A percentile compares a stretch with the other conserved stretches of the same genome.
phyloP scores from a whole-genome alignment of 2,329 filamentous ascomycete genomes.

The Orbilia javanica region DNA sequence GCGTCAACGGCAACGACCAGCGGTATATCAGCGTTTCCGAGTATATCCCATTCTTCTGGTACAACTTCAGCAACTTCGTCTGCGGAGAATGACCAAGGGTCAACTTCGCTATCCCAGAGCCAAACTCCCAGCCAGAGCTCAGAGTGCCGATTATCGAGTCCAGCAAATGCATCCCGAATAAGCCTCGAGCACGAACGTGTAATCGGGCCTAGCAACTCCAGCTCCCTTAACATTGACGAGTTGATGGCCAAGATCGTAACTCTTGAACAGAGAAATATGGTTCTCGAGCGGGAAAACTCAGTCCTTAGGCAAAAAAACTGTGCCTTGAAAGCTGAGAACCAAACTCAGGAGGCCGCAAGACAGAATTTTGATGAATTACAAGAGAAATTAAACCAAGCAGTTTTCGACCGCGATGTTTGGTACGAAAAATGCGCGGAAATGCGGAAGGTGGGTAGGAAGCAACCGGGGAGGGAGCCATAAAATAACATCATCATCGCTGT shows the following conservation, averaged over 20 bases:
- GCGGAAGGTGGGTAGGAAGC: neutral
- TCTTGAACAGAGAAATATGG: neutral
- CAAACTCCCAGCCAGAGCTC: neutral
- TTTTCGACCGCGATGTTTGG: constrained; percentile 3
- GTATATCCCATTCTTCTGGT: neutral
- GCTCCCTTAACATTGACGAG: neutral
- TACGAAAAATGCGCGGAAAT: neutral
- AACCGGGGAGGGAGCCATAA: neutral
- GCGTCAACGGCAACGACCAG: neutral
- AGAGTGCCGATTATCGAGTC: neutral
- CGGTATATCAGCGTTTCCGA: neutral
- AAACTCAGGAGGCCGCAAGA: neutral
- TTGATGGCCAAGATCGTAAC: neutral
- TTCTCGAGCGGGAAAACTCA: neutral
- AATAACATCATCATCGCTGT: neutral
- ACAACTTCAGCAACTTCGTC: neutral
- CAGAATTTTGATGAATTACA: neutral
- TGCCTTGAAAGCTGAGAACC: neutral
- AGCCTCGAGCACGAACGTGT: neutral
- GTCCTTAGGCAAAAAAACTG: neutral
- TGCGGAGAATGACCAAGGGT: neutral
- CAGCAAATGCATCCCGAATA: neutral
- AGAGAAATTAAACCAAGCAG: neutral
- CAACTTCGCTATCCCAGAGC: neutral
- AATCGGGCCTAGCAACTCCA: no score